Base-by-base conservation (phyloP, 225 moss, liverwort and hornwort genomes). In the Sphagnum contortum region DNA sequence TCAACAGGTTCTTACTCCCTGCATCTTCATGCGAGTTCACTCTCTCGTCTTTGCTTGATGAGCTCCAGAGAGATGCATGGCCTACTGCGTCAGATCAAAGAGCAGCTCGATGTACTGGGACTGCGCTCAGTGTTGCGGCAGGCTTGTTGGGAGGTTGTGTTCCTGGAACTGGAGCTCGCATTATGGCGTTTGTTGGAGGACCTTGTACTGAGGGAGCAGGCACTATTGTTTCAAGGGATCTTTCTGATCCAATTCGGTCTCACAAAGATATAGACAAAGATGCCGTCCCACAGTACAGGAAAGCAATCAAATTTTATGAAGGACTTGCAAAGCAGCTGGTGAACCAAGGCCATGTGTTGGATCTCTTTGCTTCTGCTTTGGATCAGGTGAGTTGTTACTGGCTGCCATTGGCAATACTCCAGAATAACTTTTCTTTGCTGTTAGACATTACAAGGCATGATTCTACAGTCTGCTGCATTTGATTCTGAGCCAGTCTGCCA, bases 211-310 rank as follows among this genome's bases (percentile, higher is more conserved):
- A 91, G 64, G 96, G 96, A 66, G 87, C 93, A 11, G 96, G 96
- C 59, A 89, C 90, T 63, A 93, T 98, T 55, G 81, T 98, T 45
- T 90, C 90, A 13, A 90, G 81, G 70, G 96, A 93, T 69, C 88
- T 98, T 67, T 81, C 87, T 7, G 93, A 98, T 58, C 86, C 90
- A 60, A 91, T 93, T 65, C 83, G 96, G 60, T 93, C 96, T 64
- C 96, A 98, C 45, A 91, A 98, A 79, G 96, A 98, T 70, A 74
- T 98, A 58, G 96, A 89, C 49, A 98, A 93, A 77, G 96, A 93
- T 64, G 72, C 89, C 4, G 89, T 98, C 56, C 93, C 90, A 2
- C 87, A 89, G 68, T 89, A 83, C 59, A 87, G 89, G 68, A 98
- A 98, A 70, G 96, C 93, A 52, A 76, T 93, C 55, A 98, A 98